Base-by-base conservation (phyloP, 2,329 filamentous ascomycete species). In the Aspergillus costaricaensis region DNA sequence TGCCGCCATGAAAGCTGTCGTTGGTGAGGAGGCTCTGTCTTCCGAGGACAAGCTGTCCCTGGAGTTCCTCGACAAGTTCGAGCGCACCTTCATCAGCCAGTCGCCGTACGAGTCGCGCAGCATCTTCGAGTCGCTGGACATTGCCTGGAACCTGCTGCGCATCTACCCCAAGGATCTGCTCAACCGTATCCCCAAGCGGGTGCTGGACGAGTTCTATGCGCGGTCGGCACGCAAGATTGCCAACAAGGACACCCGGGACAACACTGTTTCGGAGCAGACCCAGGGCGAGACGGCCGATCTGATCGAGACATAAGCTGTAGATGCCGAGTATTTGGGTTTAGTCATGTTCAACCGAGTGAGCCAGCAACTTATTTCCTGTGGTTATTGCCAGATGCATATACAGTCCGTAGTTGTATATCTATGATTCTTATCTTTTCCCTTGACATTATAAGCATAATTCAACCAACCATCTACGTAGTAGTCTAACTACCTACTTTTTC, bases 101-200 rank as follows among this genome's bases (percentile, higher is more conserved):
- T 91, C 91, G 57, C 83, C 92, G 17, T 99, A 99, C 81, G 95
- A 99, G 80, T 89, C 90, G 67, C 90, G 95, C 71, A 89, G 85
- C 65, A 96, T 99, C 74, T 93, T 87, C 79, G 95, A 99, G 79
- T 96, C 92, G 49, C 86, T 99, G 64, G 96, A 99, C 72, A 86
- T 96, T 70, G 96, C 95, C 44, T 99, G 95, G 95, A 94, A 92
- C 74, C 81, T 99, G 77, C 88, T 99, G 68, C 88, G 95, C 68
- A 96, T 99, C 78, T 99, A 94, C 84, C 94, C 94, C 79, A 97
- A 96, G 87, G 95, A 99, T 72, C 82, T 97, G 69, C 90, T 99
- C 71, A 99, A 99, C 83, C 91, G 96, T 80, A 92, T 95, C 73
- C 91, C 91, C 61, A 87, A 87, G 82, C 92, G 92, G 82, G 76